Evolutionary conservation across 371 early-diverging fungal species (phyloP).

Genomic region (Mucor lusitanicus): DNA sequence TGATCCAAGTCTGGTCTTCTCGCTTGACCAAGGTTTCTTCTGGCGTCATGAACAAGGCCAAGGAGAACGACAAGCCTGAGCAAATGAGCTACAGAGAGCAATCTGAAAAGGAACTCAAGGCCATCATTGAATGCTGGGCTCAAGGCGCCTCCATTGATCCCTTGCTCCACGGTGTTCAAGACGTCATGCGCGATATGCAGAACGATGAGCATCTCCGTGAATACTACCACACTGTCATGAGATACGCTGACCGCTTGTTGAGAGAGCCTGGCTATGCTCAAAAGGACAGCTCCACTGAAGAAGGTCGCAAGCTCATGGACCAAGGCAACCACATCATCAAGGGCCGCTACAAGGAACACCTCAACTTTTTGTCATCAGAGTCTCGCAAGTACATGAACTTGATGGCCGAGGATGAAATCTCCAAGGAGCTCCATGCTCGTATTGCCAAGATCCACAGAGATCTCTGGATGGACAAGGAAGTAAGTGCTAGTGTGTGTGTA

Average conservation of each 20-base stretch:
- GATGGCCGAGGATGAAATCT: constrained; percentile 40
- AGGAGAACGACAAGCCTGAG: constrained; percentile 10
- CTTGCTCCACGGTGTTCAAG: constrained; percentile 35
- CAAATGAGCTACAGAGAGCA: constrained; percentile 18
- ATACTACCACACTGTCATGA: constrained; percentile 30
- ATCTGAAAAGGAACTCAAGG: constrained; percentile 47
- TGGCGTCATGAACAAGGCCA: constrained; percentile 7
- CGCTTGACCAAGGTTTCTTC: constrained; percentile 27
- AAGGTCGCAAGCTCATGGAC: constrained; percentile 33
- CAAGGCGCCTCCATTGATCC: constrained; percentile 52
- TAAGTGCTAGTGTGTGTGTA: background rate
- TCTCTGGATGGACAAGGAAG: constrained; percentile 41
- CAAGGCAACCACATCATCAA: constrained; percentile 24
- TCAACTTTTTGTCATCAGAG: constrained; percentile 23
- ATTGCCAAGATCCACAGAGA: constrained; percentile 35
- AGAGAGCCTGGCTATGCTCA: constrained; percentile 33
- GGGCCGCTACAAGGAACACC: constrained; percentile 25
- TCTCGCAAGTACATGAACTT: constrained; percentile 17
- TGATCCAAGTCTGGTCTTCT: constrained; percentile 43
- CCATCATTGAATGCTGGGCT: constrained; percentile 59
- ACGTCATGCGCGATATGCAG: constrained; percentile 29
- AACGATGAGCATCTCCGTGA: constrained; percentile 39
- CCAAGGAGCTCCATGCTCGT: constrained; percentile 28
- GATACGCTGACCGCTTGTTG: constrained; percentile 26
- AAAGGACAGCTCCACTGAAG: constrained; percentile 26